Base-by-base conservation (phyloP, 352 stramenopile species). In the Globisporangium carolinianum region DNA sequence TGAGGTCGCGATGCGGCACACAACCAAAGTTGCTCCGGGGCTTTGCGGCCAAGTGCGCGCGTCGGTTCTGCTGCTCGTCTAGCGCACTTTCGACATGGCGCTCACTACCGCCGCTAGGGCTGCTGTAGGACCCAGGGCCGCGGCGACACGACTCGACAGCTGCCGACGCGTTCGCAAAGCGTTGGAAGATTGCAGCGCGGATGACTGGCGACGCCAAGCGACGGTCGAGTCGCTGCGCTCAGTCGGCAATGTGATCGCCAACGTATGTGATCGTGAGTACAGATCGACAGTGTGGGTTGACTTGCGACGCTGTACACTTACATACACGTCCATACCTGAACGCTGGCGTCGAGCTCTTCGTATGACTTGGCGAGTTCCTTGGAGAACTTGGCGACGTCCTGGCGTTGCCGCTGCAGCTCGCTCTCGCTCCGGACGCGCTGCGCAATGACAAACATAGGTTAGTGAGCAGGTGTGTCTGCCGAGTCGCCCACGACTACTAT, bases 291-390 rank as follows among this genome's bases (percentile, higher is more conserved):
- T 10, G 15, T 36, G 17, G 11, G 39, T 43, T 2, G 39, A 43
- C 7, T 3, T 43, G 39, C 10, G 6, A 32, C 37, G n/a, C n/a
- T n/a, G n/a, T n/a, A n/a, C n/a, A n/a, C n/a, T n/a, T n/a, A n/a
- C n/a, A n/a, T n/a, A n/a, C n/a, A n/a, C n/a, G n/a, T n/a, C n/a
- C 54, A 0, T 50, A 81, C 72, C 67, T 77, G 62, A 17, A 75
- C 60, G 14, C 64, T 75, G 3, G 47, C 61, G 47, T 69, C 59
- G 5, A 86, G 55, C 47, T 86, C 46, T 7, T 66, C 56, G 51
- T 86, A 86, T 9, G 75, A 86, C 51, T 73, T 81, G 24, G 64
- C 73, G 37, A 86, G 63, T 43, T 86, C 75, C 37, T 79, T 83
- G 0, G 77, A 86, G 35, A 81, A 66, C 18, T 58, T 17, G 6